These are phyloP conservation scores for Blakeslea trispora DNA, from an alignment of 371 early-diverging fungal genomes.

Conservation along the genomic window DNA sequence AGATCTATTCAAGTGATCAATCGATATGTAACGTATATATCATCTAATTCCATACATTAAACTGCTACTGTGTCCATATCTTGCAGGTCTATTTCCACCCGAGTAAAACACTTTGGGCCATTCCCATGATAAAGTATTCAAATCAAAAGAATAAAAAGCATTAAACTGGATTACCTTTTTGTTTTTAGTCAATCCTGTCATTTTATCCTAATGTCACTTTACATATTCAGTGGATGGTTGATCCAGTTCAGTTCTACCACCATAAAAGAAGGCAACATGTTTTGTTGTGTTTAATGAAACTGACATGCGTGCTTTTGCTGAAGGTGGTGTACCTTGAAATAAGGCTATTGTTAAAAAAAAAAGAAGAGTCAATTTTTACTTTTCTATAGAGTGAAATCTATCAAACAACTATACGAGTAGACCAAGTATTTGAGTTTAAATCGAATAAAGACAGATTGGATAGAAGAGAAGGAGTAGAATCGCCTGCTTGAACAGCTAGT, in stretches of 20 bases:
- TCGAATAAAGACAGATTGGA: conserved; percentile 12
- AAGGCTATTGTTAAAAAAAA: background rate
- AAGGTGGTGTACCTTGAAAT: conserved; percentile 14
- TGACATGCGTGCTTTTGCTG: conserved; percentile 19
- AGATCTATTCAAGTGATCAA: too few species aligned
- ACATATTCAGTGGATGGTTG: conserved; percentile 11
- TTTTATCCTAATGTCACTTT: too few species aligned
- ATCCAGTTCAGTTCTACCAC: conserved; percentile 14
- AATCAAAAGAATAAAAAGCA: conserved; percentile 18
- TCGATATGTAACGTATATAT: too few species aligned
- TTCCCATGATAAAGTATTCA: conserved; percentile 16
- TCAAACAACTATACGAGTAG: conserved; percentile 21
- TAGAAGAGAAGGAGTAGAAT: conserved; percentile 7
- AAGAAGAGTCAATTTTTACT: background rate
- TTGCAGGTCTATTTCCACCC: conserved; percentile 36
- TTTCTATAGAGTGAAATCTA: background rate
- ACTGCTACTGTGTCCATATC: conserved; percentile 40
- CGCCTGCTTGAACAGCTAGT: conserved; percentile 22
- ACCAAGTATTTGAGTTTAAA: conserved; percentile 11
- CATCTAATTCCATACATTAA: too few species aligned
- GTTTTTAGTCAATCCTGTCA: too few species aligned
- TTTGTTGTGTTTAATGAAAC: conserved; percentile 19
- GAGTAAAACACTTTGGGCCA: conserved; percentile 24
- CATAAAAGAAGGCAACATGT: conserved; percentile 20
- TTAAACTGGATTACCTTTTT: conserved; percentile 6